A percentile compares a stretch with the other conserved stretches of the same genome.
Conservation (phyloP, 768 basidiomycete species). For the Boletales sp. region DNA sequence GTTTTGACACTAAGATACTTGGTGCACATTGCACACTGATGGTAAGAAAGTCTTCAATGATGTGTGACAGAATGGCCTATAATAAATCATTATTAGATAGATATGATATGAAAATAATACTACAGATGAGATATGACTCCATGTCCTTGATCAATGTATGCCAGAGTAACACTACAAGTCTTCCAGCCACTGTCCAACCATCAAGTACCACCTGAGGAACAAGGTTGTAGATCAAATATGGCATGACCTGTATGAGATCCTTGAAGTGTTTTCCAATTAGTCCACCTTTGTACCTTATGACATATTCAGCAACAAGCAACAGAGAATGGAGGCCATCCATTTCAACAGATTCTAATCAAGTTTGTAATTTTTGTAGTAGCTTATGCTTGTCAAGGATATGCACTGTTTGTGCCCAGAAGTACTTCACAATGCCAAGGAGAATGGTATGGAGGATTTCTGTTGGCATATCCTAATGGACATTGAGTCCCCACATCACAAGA, state of each 20-base stretch:
- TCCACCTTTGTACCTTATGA: conserved; percentile 25
- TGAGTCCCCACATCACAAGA: conserved; percentile 16
- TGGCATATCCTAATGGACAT: conserved; percentile 31
- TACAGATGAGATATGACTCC: conserved; percentile 31
- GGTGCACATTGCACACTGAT: conserved; percentile 22
- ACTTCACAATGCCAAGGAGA: conserved; percentile 34
- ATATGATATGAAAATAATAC: not conserved
- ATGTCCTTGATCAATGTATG: conserved; percentile 36
- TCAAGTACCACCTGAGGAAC: conserved; percentile 18
- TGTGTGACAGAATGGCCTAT: conserved; percentile 3
- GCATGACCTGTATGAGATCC: conserved; percentile 28
- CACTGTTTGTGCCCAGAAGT: conserved; percentile 27
- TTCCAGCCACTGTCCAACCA: conserved; percentile 31
- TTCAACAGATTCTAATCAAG: conserved; percentile 20
- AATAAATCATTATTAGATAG: not conserved
- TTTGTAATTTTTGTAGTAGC: conserved; percentile 17
- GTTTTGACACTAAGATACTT: conserved; percentile 24
- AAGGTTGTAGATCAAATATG: conserved; percentile 31
- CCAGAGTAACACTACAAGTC: conserved; percentile 40
- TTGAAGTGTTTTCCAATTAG: conserved; percentile 35
- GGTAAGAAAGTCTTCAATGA: conserved; percentile 25
- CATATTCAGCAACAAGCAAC: conserved; percentile 27
- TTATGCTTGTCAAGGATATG: conserved; percentile 23
- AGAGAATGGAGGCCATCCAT: conserved; percentile 25
- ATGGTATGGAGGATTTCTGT: conserved; percentile 34